These are phyloP conservation scores for Paecilomyces formosus DNA, from an alignment of 2,329 filamentous ascomycete genomes.

Conservation along the genomic window DNA sequence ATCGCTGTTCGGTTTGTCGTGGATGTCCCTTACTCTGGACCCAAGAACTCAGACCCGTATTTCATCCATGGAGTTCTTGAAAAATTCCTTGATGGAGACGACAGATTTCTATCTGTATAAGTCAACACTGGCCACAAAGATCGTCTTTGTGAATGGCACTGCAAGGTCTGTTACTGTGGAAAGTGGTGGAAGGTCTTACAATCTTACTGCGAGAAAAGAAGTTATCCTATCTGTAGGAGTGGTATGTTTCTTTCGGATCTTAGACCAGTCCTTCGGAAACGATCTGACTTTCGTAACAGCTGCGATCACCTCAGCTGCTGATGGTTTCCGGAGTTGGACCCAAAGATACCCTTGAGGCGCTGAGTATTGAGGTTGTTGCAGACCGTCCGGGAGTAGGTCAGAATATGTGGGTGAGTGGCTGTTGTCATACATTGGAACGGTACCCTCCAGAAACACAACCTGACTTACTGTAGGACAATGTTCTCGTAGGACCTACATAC, in stretches of 20 bases:
- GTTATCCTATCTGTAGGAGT: conserved; percentile 45
- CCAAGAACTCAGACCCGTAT: conserved; percentile 15
- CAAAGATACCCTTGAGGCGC: conserved; percentile 10
- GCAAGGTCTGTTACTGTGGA: conserved; percentile 31
- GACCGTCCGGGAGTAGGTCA: conserved; percentile 29
- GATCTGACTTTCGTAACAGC: not conserved
- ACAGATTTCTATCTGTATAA: conserved; percentile 37
- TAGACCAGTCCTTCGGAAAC: not conserved
- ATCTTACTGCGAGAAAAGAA: conserved; percentile 43
- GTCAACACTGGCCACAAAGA: conserved; percentile 36
- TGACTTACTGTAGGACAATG: conserved; percentile 15
- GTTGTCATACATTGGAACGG: not conserved
- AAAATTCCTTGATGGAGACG: conserved; percentile 6
- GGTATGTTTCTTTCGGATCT: conserved; percentile 18
- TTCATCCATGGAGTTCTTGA: conserved; percentile 38
- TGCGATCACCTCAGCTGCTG: conserved; percentile 47
- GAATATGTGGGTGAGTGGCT: conserved; percentile 18
- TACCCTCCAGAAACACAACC: not conserved
- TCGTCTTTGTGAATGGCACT: conserved; percentile 48
- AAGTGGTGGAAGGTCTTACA: conserved; percentile 15
- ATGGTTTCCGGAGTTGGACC: conserved; percentile 47
- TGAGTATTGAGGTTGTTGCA: conserved; percentile 18
- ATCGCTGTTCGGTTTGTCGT: conserved; percentile 33
- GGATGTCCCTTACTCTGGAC: conserved; percentile 41
- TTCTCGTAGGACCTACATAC: conserved; percentile 21